Base-by-base conservation (phyloP, 768 basidiomycete genomes). In the Suillus hirtellus region DNA sequence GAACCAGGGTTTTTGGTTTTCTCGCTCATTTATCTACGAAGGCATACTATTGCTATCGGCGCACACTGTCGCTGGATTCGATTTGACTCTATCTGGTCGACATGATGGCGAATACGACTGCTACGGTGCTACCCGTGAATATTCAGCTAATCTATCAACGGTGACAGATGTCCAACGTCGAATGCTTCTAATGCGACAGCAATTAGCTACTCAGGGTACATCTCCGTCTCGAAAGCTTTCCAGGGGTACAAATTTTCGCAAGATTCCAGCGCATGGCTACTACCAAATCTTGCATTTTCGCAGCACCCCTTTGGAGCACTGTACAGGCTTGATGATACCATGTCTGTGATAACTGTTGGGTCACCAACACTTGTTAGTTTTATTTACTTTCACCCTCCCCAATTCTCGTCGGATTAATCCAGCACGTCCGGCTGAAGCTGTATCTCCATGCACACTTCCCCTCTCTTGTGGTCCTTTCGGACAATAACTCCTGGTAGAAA, bases 221-320 rank as follows among this genome's bases (percentile, higher is more conserved):
- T 4, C 14, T 0, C 10, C 0, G 24, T 60, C 35, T 74, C 71
- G 35, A 53, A 62, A 10, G 7, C 62, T 8, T 74, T 69, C 17
- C n/a, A 12, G 8, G 70, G 71, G 67, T 24, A 15, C 3, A 43
- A n/a, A 44, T n/a, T 44, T n/a, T 53, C 71, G 0, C 78, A 79
- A 46, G 71, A 79, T 54, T 82, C 78, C 64, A 72, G 74, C 11
- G 66, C 79, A 0, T 84, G 82, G 83, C 71, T 83, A 4, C 61
- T 84, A 3, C 83, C 82, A 5, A 82, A 79, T 75, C 74, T 84
- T 12, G 81, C 82, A 6, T 69, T 83, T n/a, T 80, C 81, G 0
- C 82, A 82, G 53, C 75, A 83, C n/a, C 82, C 81, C 0, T 84
- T 82, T 34, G 80, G 81, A 10, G 73, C 78, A 31, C 71, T 65